Conservation (phyloP, 352 stramenopile species). For the Pythium pyrilobum region DNA sequence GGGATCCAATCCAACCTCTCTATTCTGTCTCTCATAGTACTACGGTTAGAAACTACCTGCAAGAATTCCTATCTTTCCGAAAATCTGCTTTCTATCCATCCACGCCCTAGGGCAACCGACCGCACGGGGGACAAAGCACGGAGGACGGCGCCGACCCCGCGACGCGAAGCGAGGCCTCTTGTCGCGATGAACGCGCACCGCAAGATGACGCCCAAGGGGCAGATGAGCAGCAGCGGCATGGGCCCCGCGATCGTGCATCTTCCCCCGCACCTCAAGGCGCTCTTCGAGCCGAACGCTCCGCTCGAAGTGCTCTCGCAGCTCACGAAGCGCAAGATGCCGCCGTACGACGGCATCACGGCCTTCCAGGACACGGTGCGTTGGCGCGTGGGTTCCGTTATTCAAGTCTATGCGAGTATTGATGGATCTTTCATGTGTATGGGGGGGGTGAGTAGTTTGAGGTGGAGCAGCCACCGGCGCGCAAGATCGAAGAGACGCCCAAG, state of each 20-base stretch:
- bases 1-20: not conserved
- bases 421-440: not conserved
- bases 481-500: conserved; percentile 72
- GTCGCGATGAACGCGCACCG: conserved; percentile 59
- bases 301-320: conserved; percentile 66
- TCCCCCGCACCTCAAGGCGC: conserved; percentile 67
- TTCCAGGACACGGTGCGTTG: conserved; percentile 31
- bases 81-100: conserved; percentile 4
- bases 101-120: too few species aligned
- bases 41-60: not conserved
- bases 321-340: conserved; percentile 85
- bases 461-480: conserved; percentile 44
- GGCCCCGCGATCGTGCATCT: conserved; percentile 78
- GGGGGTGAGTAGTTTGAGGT: conserved; percentile 44
- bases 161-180: not conserved
- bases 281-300: conserved; percentile 78
- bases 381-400: not conserved
- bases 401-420: not conserved
- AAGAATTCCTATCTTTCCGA: too few species aligned
- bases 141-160: not conserved
- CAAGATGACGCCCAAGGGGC: conserved; percentile 87
- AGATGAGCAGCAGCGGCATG: conserved; percentile 87
- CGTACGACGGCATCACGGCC: conserved; percentile 50
- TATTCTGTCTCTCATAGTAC: not conserved
- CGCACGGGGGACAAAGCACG: not conserved